Evolutionary conservation across 352 stramenopile species (phyloP).

Genomic region (Phytopythium chamaehyphon): DNA sequence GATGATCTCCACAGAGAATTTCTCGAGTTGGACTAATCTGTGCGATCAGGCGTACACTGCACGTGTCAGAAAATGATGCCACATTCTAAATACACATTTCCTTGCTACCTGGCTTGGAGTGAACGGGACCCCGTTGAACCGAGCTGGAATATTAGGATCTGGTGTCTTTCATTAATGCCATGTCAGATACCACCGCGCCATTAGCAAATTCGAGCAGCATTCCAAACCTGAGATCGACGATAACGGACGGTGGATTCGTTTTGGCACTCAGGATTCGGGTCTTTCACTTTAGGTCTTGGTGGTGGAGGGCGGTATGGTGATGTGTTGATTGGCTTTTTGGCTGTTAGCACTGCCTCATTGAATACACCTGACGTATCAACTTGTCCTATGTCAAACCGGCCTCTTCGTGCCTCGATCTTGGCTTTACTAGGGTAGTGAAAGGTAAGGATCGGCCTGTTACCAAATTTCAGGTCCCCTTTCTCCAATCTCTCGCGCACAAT

Average conservation of each 20-base stretch:
- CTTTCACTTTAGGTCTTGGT: neutral
- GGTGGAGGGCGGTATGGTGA: neutral
- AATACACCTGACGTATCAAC: constrained; percentile 20
- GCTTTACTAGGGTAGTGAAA: constrained; percentile 39
- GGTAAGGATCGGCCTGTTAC: constrained; percentile 40
- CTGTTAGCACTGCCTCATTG: constrained; percentile 1
- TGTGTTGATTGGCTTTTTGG: constrained; percentile 3
- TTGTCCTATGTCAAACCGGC: constrained; percentile 17
- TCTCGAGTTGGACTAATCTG: constrained; percentile 47
- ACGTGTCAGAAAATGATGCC: neutral
- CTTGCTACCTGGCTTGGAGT: constrained; percentile 38
- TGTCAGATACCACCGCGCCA: neutral
- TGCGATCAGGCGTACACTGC: neutral
- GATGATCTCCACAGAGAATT: constrained; percentile 43
- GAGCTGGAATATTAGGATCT: constrained; percentile 51
- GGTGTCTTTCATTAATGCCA: constrained; percentile 17
- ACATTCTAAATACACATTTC: neutral
- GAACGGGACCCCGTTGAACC: constrained; percentile 65
- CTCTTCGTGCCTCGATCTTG: constrained; percentile 19
- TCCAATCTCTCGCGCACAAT: constrained; percentile 40
- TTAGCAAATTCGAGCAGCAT: too few species aligned
- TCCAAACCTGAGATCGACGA: constrained; percentile 2
- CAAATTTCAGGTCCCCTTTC: constrained; percentile 38
- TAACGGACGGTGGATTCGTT: neutral
- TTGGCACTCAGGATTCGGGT: neutral